Evolutionary conservation across 805 yeast species (phyloP), one percentile per base, ranked within the genome.

Genomic region (Metschnikowia kunwiensis): DNA sequence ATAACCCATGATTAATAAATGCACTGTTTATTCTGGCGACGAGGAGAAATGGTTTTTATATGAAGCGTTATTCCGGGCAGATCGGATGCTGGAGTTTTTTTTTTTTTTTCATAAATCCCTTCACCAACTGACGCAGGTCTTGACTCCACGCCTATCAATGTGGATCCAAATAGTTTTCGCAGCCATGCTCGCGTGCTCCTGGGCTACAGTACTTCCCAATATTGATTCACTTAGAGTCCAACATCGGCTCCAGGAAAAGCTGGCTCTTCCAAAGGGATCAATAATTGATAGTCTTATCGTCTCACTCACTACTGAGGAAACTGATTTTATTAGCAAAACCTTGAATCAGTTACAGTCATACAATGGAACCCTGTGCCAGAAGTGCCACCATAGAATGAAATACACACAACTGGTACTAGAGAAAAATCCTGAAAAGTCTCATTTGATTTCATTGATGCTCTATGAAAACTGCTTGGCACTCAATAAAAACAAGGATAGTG

Each of bases 311-410:
- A 45, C 35, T 12, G 30, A 45, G 5, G 65, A 63, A 20, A 42
- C 38, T 9, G 67, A 65, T 35, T 65, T 51, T 38, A 51, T 65
- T 30, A 46, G 46, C 25, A 36, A 40, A 24, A 60, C 62, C 38
- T 47, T 63, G 38, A 49, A 38, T 18, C 44, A 55, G 27, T 59
- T 65, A 50, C 50, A 51, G 19, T 38, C 36, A 14, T 55, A 44
- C 49, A 60, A 61, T 37, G 68, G 68, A 11, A 46, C 66, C 13
- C 45, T 44, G 30, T 65, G 71, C 42, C 60, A 58, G 32, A 40
- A 53, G 24, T 65, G 71, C 49, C 66, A 66, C 46, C 38, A 61
- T 50, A 61, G 53, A 43, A 46, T 65, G 33, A 54, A 43, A 34
- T 63, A 53, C 40, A 63, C 63, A 19, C 48, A 54, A 32, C 25